phyloP scores from a whole-genome alignment of 805 yeast genomes.

The Kuraishia floccosa region DNA sequence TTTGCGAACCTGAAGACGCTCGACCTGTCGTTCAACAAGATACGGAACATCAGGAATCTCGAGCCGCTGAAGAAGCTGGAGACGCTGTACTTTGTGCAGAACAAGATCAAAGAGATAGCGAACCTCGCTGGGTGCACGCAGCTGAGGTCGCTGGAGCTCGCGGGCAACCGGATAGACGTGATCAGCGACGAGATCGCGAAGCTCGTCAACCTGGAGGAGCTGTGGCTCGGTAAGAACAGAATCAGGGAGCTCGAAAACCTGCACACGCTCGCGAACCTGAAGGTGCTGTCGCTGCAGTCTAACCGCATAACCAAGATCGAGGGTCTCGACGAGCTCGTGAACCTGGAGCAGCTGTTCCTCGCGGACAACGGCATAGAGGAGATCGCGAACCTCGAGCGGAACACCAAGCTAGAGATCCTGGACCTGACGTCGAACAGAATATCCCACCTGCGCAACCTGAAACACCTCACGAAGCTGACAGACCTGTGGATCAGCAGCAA shows the following conservation, averaged over 20 bases:
- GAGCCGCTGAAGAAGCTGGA: constrained; percentile 50
- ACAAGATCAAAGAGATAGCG: constrained; percentile 65
- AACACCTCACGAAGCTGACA: constrained; percentile 59
- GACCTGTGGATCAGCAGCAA: constrained; percentile 93
- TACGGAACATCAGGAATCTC: constrained; percentile 74
- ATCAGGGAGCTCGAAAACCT: constrained; percentile 58
- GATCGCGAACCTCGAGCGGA: constrained; percentile 70
- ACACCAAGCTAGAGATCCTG: constrained; percentile 53
- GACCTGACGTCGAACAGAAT: constrained; percentile 78
- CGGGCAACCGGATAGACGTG: constrained; percentile 67
- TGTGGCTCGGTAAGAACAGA: constrained; percentile 90
- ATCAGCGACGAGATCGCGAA: constrained; percentile 45
- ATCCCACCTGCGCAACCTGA: constrained; percentile 46
- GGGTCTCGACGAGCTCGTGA: constrained; percentile 61
- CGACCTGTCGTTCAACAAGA: constrained; percentile 85
- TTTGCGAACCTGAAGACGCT: constrained; percentile 44
- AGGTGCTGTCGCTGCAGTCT: constrained; percentile 79
- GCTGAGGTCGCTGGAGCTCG: constrained; percentile 70
- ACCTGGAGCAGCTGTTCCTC: constrained; percentile 77
- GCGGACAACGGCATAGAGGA: constrained; percentile 72
- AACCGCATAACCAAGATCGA: constrained; percentile 71
- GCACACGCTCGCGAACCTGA: constrained; percentile 44
- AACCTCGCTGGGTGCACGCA: constrained; percentile 45
- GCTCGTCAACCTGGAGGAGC: constrained; percentile 49
- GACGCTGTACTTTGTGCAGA: constrained; percentile 79